phyloP scores from a whole-genome alignment of 352 stramenopile species.

The Pythium dissimile region DNA sequence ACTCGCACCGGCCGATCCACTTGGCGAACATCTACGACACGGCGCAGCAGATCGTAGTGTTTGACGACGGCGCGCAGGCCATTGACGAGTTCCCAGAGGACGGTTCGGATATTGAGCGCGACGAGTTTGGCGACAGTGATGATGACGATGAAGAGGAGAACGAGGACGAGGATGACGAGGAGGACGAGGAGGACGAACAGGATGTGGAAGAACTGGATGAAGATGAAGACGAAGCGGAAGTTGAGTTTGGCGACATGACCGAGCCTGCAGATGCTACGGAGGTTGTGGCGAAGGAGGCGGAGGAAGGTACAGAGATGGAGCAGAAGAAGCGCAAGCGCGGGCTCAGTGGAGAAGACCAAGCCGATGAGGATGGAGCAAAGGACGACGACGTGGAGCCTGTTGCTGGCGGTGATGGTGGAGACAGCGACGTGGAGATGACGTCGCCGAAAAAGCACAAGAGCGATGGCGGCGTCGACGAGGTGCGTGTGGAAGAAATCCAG shows the following conservation, averaged over 20 bases:
- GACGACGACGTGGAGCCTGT: too few relatives aligned
- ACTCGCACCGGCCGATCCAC: conserved; percentile 95
- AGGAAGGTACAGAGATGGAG: conserved; percentile 1
- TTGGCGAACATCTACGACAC: conserved; percentile 94
- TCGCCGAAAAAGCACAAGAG: conserved; percentile 15
- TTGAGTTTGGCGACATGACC: conserved; percentile 32
- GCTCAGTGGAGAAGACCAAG: conserved; percentile 35
- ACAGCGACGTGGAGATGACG: background rate
- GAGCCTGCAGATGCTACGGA: conserved; percentile 4
- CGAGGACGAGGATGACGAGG: conserved; percentile 53
- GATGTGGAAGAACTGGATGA: conserved; percentile 40
- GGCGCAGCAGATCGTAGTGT: conserved; percentile 74
- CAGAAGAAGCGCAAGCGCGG: conserved; percentile 35
- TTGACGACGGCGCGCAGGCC: conserved; percentile 69
- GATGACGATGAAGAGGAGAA: conserved; percentile 61
- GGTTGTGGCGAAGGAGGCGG: conserved; percentile 8
- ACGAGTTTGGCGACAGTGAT: conserved; percentile 60
- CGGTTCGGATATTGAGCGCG: conserved; percentile 69
- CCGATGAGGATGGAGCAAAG: conserved; percentile 29
- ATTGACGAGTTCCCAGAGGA: conserved; percentile 81
- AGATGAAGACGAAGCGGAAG: conserved; percentile 40
- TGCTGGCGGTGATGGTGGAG: conserved; percentile 14
- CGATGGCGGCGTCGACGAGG: background rate
- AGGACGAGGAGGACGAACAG: conserved; percentile 41
- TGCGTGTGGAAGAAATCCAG: conserved; percentile 16